A percentile compares a stretch with the other conserved stretches of the same genome.
phyloP scores from a whole-genome alignment of 1,284 basidiomycete species.

The Cryptococcus depauperatus region DNA sequence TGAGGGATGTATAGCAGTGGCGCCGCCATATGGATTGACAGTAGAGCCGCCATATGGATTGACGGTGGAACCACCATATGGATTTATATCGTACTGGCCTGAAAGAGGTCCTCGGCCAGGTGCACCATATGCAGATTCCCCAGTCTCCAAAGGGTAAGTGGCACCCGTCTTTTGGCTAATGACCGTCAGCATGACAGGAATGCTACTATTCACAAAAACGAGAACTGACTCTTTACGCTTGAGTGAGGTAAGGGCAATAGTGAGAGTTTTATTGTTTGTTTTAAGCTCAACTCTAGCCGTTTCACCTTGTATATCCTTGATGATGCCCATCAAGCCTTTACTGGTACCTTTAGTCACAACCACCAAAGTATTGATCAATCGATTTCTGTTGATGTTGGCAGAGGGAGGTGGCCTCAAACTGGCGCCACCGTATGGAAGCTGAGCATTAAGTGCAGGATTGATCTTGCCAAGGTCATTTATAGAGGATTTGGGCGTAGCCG shows the following conservation, averaged over 20 bases:
- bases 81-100: constrained; percentile 33
- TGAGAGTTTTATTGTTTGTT: constrained; percentile 82
- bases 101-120: constrained; percentile 48
- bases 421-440: constrained; percentile 45
- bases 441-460: constrained; percentile 66
- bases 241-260: constrained; percentile 72
- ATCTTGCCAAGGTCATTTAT: constrained; percentile 83
- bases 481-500: constrained; percentile 68
- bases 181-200: constrained; percentile 8
- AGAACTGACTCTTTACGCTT: constrained; percentile 64
- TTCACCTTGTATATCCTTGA: constrained; percentile 90
- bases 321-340: constrained; percentile 84
- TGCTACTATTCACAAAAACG: background rate
- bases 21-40: constrained; percentile 31
- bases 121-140: constrained; percentile 9
- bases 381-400: constrained; percentile 64
- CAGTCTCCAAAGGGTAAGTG: constrained; percentile 36
- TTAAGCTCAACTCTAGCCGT: constrained; percentile 84
- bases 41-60: constrained; percentile 29
- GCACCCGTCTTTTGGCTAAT: constrained; percentile 49
- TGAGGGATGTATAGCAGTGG: constrained; percentile 6
- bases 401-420: constrained; percentile 51
- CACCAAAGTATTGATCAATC: constrained; percentile 72
- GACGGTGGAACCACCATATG: constrained; percentile 21
- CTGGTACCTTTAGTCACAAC: constrained; percentile 77